These are phyloP conservation scores for Breynia disticha DNA, from an alignment of 441 rosid species.

Conservation along the genomic window DNA sequence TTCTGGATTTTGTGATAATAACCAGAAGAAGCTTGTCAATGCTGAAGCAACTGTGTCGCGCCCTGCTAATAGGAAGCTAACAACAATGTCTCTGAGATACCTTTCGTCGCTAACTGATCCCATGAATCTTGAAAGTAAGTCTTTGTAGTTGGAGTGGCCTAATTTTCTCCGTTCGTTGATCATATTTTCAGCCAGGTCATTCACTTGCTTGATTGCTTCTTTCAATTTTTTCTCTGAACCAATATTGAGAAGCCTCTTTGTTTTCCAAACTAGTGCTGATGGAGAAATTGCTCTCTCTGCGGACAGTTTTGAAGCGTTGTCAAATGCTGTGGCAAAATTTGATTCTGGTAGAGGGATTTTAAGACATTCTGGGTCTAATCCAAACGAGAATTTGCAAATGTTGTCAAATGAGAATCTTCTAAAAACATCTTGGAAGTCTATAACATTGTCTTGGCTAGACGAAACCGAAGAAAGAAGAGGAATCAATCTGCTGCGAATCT, in stretches of 20 bases:
- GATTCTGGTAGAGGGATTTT: constrained; percentile 9
- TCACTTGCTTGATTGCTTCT: constrained; percentile 13
- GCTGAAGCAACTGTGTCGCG: constrained; percentile 32
- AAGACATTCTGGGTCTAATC: constrained; percentile 36
- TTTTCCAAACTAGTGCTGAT: constrained; percentile 50
- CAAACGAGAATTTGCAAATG: constrained; percentile 32
- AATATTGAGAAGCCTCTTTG: constrained; percentile 28
- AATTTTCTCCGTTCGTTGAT: constrained; percentile 13
- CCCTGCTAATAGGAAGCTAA: constrained; percentile 31
- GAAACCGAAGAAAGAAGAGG: constrained; percentile 25
- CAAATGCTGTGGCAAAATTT: constrained; percentile 20
- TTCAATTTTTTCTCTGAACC: constrained; percentile 28
- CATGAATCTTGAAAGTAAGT: constrained; percentile 21
- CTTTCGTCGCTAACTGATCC: constrained; percentile 11
- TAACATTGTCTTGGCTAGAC: constrained; percentile 13
- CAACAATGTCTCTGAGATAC: constrained; percentile 25
- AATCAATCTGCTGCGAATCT: constrained; percentile 29
- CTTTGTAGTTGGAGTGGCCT: constrained; percentile 6
- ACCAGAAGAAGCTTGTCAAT: constrained; percentile 30
- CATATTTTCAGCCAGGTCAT: constrained; percentile 13
- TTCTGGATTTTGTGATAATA: constrained; percentile 18
- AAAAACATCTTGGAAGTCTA: constrained; percentile 43
- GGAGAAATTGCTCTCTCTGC: constrained; percentile 49
- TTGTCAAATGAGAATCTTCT: constrained; percentile 38
- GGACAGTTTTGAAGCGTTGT: constrained; percentile 27